Percentiles rank a stretch among this genome's conserved stretches.
Evolutionary conservation across 2,329 filamentous ascomycete species (phyloP).

Genomic region (Ascosphaera pollenicola): DNA sequence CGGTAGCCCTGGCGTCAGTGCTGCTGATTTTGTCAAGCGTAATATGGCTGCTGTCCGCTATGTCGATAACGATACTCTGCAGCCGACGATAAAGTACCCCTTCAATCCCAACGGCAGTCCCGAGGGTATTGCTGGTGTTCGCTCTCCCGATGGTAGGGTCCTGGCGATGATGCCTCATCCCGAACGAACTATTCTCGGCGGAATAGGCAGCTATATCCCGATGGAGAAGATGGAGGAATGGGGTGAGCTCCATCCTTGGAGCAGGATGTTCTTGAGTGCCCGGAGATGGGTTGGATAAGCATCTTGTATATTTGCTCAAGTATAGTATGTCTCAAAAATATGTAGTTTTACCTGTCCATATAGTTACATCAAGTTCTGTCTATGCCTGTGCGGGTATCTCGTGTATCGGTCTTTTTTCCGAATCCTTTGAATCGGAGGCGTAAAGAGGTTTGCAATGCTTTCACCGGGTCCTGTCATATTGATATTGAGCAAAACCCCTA

Average conservation of each 20-base stretch:
- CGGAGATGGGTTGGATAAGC: slow-evolving; percentile 59
- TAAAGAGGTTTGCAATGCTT: too few relatives aligned
- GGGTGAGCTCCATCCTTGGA: slow-evolving; percentile 71
- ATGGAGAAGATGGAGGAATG: slow-evolving; percentile 37
- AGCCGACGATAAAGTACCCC: slow-evolving; percentile 63
- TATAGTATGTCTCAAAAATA: background rate
- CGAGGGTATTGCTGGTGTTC: slow-evolving; percentile 57
- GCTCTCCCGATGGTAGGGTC: slow-evolving; percentile 56
- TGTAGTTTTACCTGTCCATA: background rate
- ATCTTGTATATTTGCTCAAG: background rate
- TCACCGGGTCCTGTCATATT: too few relatives aligned
- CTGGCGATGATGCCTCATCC: slow-evolving; percentile 87
- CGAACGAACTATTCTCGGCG: slow-evolving; percentile 66
- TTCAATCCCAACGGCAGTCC: slow-evolving; percentile 78
- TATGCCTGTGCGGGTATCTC: too few relatives aligned
- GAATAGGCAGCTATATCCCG: slow-evolving; percentile 56
- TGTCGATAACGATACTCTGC: slow-evolving; percentile 52
- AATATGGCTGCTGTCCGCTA: slow-evolving; percentile 62
- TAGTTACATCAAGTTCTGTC: background rate
- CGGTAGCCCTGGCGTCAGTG: slow-evolving; percentile 24
- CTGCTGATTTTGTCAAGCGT: slow-evolving; percentile 32
- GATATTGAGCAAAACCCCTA: too few relatives aligned
- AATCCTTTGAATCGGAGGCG: too few relatives aligned
- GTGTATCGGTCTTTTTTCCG: too few relatives aligned
- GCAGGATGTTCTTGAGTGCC: slow-evolving; percentile 67